phyloP scores from a whole-genome alignment of 192 early-diverging fungal species.

The Polychytrium aggregatum region DNA sequence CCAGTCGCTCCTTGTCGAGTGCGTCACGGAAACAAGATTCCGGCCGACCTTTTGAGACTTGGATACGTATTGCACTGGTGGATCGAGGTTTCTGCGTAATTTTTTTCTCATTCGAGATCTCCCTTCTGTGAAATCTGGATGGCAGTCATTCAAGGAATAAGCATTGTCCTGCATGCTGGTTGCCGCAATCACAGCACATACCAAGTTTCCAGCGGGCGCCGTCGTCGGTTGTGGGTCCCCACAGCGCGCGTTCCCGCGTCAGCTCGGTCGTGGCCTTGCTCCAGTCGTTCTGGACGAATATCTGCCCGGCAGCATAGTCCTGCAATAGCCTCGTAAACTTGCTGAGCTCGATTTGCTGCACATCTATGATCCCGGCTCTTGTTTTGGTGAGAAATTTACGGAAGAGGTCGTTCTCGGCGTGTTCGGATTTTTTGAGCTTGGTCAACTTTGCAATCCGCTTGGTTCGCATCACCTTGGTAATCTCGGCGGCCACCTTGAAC shows the following conservation, averaged over 20 bases:
- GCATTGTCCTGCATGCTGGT: background rate
- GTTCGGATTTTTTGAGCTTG: slow-evolving; percentile 8
- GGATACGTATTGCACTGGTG: slow-evolving; percentile 17
- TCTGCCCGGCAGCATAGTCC: slow-evolving; percentile 46
- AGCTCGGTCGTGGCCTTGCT: slow-evolving; percentile 36
- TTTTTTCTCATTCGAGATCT: slow-evolving; percentile 40
- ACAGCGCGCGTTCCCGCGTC: slow-evolving; percentile 47
- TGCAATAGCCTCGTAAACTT: slow-evolving; percentile 44
- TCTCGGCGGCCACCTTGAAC: too few species aligned
- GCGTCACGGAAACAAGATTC: too few species aligned
- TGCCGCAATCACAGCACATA: background rate
- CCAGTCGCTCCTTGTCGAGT: too few species aligned
- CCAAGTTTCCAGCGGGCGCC: slow-evolving; percentile 40
- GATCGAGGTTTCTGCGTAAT: slow-evolving; percentile 24
- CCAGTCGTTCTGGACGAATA: slow-evolving; percentile 52
- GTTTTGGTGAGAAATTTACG: slow-evolving; percentile 40
- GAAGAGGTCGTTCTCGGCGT: slow-evolving; percentile 9
- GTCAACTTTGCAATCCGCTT: slow-evolving; percentile 34
- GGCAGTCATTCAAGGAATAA: background rate
- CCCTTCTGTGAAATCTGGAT: slow-evolving; percentile 29
- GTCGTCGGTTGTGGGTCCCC: slow-evolving; percentile 33
- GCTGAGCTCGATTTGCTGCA: slow-evolving; percentile 45
- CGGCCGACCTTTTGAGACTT: slow-evolving; percentile 26
- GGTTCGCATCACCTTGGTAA: slow-evolving; percentile 44
- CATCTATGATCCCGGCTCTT: slow-evolving; percentile 34